phyloP scores from a whole-genome alignment of 2,329 filamentous ascomycete species.

The Colletotrichum spaethianum region DNA sequence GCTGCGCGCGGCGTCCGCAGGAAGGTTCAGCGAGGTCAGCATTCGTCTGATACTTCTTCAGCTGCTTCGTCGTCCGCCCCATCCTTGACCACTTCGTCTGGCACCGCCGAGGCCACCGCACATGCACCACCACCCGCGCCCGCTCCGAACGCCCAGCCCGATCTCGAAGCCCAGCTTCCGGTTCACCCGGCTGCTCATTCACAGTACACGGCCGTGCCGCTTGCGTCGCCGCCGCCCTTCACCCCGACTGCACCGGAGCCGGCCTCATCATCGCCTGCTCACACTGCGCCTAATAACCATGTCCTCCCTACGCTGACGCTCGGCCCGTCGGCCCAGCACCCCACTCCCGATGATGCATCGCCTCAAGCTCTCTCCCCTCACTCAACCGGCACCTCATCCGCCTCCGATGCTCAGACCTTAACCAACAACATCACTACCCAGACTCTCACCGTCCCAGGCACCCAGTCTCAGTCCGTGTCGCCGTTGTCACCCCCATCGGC shows the following conservation, averaged over 20 bases:
- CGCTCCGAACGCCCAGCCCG: constrained; percentile 23
- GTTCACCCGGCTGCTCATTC: constrained; percentile 22
- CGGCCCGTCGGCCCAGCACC: constrained; percentile 33
- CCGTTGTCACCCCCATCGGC: constrained; percentile 26
- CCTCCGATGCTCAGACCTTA: constrained; percentile 25
- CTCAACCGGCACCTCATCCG: constrained; percentile 17
- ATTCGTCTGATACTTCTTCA: constrained; percentile 9
- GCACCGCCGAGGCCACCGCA: constrained; percentile 34
- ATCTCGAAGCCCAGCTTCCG: constrained; percentile 37
- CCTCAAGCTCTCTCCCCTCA: constrained; percentile 23
- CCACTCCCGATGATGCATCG: constrained; percentile 32
- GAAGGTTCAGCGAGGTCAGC: constrained; percentile 26
- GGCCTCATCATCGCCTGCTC: constrained; percentile 19
- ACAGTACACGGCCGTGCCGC: constrained; percentile 28
- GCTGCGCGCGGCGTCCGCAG: constrained; percentile 35
- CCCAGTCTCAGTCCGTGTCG: constrained; percentile 27
- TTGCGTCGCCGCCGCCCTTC: constrained; percentile 31
- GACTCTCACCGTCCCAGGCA: constrained; percentile 27
- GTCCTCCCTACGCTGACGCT: constrained; percentile 29
- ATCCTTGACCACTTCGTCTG: constrained; percentile 36
- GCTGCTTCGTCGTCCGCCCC: constrained; percentile 28
- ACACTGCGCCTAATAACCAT: constrained; percentile 18
- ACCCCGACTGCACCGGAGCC: constrained; percentile 18
- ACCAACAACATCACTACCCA: constrained; percentile 28
- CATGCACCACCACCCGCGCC: constrained; percentile 3